These are phyloP conservation scores for Wickerhamiella shivajii DNA, from an alignment of 805 yeast genomes.

Conservation along the genomic window DNA sequence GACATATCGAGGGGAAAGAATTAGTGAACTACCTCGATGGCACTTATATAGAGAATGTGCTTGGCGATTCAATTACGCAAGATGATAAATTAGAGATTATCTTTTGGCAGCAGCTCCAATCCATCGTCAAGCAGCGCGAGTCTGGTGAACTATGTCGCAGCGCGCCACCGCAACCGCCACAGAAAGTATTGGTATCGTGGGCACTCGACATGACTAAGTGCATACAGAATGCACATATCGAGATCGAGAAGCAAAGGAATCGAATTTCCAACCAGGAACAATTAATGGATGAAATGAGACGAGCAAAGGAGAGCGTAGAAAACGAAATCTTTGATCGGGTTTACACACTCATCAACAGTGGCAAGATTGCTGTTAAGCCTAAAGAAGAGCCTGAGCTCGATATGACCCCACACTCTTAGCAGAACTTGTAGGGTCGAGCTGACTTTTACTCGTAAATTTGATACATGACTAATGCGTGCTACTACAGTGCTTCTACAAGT, in stretches of 20 bases:
- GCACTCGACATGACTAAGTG: constrained; percentile 1
- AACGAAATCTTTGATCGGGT: constrained; percentile 10
- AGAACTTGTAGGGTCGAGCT: too few relatives aligned
- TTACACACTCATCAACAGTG: constrained; percentile 1
- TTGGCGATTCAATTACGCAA: too few relatives aligned
- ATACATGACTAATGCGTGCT: too few relatives aligned
- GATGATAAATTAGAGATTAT: background rate
- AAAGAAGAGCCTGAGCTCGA: too few relatives aligned
- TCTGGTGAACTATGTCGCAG: background rate
- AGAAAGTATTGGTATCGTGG: background rate
- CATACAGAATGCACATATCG: background rate
- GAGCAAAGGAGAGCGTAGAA: constrained; percentile 13
- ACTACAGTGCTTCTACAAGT: too few relatives aligned
- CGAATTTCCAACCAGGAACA: constrained; percentile 2
- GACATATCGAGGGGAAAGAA: too few relatives aligned
- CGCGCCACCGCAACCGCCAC: background rate
- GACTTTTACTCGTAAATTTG: too few relatives aligned
- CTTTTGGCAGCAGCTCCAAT: background rate
- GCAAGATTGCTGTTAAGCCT: too few relatives aligned
- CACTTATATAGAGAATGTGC: background rate
- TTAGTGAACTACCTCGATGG: background rate
- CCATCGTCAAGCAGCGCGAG: background rate
- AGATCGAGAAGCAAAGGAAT: background rate
- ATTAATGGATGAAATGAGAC: constrained; percentile 10
- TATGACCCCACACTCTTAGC: too few relatives aligned